phyloP scores from a whole-genome alignment of 1,284 basidiomycete species.

The Coniophora puteana region DNA sequence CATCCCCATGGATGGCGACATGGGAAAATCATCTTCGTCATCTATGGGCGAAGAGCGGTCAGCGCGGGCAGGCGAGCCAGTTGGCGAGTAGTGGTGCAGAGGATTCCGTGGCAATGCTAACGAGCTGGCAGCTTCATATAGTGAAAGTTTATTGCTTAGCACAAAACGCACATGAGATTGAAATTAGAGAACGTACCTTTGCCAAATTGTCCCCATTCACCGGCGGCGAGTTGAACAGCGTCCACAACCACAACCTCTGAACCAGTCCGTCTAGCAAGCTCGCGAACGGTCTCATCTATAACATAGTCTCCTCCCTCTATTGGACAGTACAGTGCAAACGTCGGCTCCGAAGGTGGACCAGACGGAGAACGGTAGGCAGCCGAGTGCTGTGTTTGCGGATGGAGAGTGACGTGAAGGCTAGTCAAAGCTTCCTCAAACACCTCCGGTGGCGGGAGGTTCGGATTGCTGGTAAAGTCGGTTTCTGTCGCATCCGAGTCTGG shows the following conservation, averaged over 20 bases:
- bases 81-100: conserved; percentile 53
- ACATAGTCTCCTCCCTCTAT: conserved; percentile 83
- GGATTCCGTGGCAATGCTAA: conserved; percentile 71
- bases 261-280: conserved; percentile 66
- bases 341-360: conserved; percentile 63
- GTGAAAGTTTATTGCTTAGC: no score
- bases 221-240: conserved; percentile 76
- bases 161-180: conserved; percentile 10
- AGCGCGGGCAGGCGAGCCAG: conserved; percentile 20
- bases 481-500: conserved; percentile 35
- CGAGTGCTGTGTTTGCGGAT: conserved; percentile 75
- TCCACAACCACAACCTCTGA: conserved; percentile 83
- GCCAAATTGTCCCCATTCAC: conserved; percentile 75
- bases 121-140: conserved; percentile 50
- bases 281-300: conserved; percentile 72
- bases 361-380: conserved; percentile 54
- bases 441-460: conserved; percentile 45
- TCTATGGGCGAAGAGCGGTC: conserved; percentile 37
- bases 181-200: conserved; percentile 44
- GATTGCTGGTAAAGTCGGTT: conserved; percentile 15
- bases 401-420: conserved; percentile 69
- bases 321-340: conserved; percentile 78
- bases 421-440: conserved; percentile 70
- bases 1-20: conserved; percentile 24
- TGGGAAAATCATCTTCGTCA: conserved; percentile 36